These are phyloP conservation scores for Drosera spatulata DNA, from an alignment of 179 eudicot species.

Conservation along the genomic window DNA sequence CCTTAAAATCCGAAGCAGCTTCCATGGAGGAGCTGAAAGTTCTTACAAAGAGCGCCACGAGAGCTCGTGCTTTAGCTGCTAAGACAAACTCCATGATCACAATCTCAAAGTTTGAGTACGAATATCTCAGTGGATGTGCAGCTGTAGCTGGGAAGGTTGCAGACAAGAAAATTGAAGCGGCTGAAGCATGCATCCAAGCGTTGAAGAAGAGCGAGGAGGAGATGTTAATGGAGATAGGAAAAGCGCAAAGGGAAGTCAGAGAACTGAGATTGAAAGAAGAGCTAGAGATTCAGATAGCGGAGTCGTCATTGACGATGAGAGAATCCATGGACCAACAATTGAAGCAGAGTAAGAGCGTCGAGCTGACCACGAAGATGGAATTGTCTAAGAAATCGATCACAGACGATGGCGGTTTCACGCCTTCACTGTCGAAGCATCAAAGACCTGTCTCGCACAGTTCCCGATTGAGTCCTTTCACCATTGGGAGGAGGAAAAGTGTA, in stretches of 20 bases:
- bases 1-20: conserved; percentile 43
- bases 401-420: conserved; percentile 25
- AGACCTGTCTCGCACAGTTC: conserved; percentile 30
- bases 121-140: conserved; percentile 30
- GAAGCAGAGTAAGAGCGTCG: conserved; percentile 32
- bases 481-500: conserved; percentile 44
- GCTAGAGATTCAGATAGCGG: conserved; percentile 11
- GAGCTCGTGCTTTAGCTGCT: conserved; percentile 1
- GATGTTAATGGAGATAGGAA: conserved; percentile 31
- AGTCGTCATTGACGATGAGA: conserved; percentile 8
- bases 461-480: conserved; percentile 27
- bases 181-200: conserved; percentile 71
- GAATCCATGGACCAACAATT: conserved; percentile 15
- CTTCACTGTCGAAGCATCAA: conserved; percentile 34
- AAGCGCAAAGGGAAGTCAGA: conserved; percentile 20
- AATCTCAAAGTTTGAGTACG: conserved; percentile 74
- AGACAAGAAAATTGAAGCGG: conserved; percentile 35
- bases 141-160: not conserved
- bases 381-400: conserved; percentile 16
- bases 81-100: conserved; percentile 40
- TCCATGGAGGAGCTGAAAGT: conserved; percentile 50
- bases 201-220: conserved; percentile 62
- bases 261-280: conserved; percentile 39
- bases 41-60: conserved; percentile 25
- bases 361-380: conserved; percentile 10